Evolutionary conservation across 352 stramenopile genomes (phyloP), one percentile per base, ranked within the genome.

Genomic region (Phytophthora palmivora): DNA sequence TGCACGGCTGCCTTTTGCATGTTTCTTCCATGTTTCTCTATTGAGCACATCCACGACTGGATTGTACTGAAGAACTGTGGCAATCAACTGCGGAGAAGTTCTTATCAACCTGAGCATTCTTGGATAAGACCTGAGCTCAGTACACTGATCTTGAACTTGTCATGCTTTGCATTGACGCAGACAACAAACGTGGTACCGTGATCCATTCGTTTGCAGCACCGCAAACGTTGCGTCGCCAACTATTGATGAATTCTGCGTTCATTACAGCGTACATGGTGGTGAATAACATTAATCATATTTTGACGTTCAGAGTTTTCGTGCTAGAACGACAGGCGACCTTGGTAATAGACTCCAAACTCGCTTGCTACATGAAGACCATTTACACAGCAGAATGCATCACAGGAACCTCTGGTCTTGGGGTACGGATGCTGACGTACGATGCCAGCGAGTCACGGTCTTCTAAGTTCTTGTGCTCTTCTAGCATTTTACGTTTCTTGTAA

Each of bases 401-500:
- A 45, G 58, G 45, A 42, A 68, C 58, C 4, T 67, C 51, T 5
- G 44, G 42, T 9, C 50, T 63, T 9, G 64, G 64, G 8, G 64
- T 68, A n/a, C 19, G 38, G 19, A 68, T 45, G 21, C 47, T 60
- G 16, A 24, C 37, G 15, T 68, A 72, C 14, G 52, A 60, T 24
- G 42, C 64, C 18, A 64, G 22, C 26, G 56, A 70, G 26, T 38
- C 44, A 22, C 57, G 41, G 47, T 62, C 46, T 14, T 62, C 64
- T 21, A 38, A 22, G 33, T 43, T 46, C 47, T 73, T 73, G 14
- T 38, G 19, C 50, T 57, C 47, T 57, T 73, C 34, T 14, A 70
- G 47, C n/a, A 65, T 43, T 60, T 66, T 69, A 21, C 58, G 65
- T 33, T 70, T 73, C 37, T 44, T 73, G 39, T 54, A 58, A 39